Evolutionary conservation across 2,329 filamentous ascomycete species (phyloP).

Genomic region (Atkinsonella hypoxylon): DNA sequence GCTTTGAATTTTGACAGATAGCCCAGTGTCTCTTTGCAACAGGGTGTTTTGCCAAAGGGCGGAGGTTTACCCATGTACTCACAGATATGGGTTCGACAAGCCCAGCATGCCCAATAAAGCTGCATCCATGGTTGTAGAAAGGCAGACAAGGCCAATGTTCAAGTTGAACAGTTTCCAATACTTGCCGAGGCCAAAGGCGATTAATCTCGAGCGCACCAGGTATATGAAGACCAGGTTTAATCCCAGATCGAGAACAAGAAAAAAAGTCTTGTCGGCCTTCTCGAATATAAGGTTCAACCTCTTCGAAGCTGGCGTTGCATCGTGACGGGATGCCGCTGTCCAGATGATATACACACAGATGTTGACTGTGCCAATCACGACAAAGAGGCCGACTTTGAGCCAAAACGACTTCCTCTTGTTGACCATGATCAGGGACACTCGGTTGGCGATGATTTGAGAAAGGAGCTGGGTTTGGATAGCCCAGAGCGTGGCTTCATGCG

Average conservation of each 20-base stretch:
- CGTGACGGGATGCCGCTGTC: conserved; percentile 22
- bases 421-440: conserved; percentile 28
- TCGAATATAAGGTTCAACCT: conserved; percentile 13
- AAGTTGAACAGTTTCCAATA: conserved; percentile 37
- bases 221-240: conserved; percentile 39
- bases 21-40: neutral
- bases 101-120: conserved; percentile 14
- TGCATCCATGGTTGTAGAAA: conserved; percentile 37
- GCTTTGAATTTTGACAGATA: too few relatives aligned
- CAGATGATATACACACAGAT: conserved; percentile 28
- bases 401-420: conserved; percentile 20
- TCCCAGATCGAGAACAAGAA: conserved; percentile 33
- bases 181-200: conserved; percentile 34
- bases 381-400: conserved; percentile 25
- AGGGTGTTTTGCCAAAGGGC: conserved; percentile 2
- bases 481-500: conserved; percentile 8
- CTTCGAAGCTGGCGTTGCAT: conserved; percentile 5
- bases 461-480: conserved; percentile 25
- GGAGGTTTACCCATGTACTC: neutral
- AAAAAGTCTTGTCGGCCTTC: conserved; percentile 30
- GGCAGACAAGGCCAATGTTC: conserved; percentile 33
- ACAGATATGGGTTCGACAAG: conserved; percentile 8
- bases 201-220: conserved; percentile 31
- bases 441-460: conserved; percentile 33
- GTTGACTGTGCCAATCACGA: conserved; percentile 24